phyloP scores from a whole-genome alignment of 805 yeast genomes.

The Saccharomycopsis babjevae region DNA sequence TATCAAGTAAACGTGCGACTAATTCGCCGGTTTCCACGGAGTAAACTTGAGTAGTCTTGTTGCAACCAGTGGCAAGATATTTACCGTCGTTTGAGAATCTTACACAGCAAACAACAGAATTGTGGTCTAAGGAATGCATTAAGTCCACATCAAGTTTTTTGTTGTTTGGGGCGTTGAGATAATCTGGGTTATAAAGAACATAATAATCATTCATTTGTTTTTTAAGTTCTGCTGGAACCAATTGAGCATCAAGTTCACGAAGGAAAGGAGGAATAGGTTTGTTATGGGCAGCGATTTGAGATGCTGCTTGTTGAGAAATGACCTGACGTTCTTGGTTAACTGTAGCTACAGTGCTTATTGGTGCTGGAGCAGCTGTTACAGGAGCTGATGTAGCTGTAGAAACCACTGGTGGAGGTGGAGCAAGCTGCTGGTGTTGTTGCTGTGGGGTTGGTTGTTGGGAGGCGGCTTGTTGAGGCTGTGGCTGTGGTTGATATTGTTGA shows the following conservation, averaged over 20 bases:
- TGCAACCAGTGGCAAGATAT: conserved; percentile 95
- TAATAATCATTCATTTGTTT: conserved; percentile 81
- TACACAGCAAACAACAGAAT: conserved; percentile 94
- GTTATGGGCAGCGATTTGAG: conserved; percentile 27
- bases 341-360: background rate
- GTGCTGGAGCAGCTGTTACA: background rate
- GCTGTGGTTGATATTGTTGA: conserved; percentile 9
- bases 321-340: background rate
- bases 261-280: conserved; percentile 52
- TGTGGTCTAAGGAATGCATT: conserved; percentile 83
- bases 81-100: conserved; percentile 87
- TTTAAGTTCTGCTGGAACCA: conserved; percentile 66
- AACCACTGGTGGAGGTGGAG: conserved; percentile 12
- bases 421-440: conserved; percentile 12
- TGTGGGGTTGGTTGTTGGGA: conserved; percentile 18
- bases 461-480: conserved; percentile 15
- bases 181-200: conserved; percentile 70
- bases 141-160: conserved; percentile 74
- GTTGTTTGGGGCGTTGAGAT: conserved; percentile 39
- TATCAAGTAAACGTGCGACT: conserved; percentile 80
- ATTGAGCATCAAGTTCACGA: conserved; percentile 66
- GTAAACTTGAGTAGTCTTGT: conserved; percentile 89
- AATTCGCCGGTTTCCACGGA: conserved; percentile 87
- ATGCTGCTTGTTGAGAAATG: background rate
- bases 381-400: conserved; percentile 11